These are phyloP conservation scores for Kazachstania sp. DNA, from an alignment of 1,139 yeast species.

Conservation along the genomic window DNA sequence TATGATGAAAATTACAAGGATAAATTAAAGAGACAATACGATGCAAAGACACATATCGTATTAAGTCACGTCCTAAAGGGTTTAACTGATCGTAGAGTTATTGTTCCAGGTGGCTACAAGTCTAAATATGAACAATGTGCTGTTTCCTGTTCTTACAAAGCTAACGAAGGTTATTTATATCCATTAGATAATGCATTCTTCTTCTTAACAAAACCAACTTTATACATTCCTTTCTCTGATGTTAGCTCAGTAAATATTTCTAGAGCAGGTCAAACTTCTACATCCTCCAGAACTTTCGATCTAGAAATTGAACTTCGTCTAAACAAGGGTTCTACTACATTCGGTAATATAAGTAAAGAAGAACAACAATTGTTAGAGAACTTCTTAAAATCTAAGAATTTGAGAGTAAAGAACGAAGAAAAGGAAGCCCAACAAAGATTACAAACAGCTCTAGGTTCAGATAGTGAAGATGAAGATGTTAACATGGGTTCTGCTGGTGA, in stretches of 20 bases:
- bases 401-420: slow-evolving; percentile 81
- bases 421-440: slow-evolving; percentile 76
- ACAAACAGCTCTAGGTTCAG: slow-evolving; percentile 67
- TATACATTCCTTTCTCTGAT: slow-evolving; percentile 82
- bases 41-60: slow-evolving; percentile 83
- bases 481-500: slow-evolving; percentile 69
- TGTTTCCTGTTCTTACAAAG: slow-evolving; percentile 84
- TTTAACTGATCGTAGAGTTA: slow-evolving; percentile 74
- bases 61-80: slow-evolving; percentile 88
- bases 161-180: slow-evolving; percentile 88
- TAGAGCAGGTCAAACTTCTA: slow-evolving; percentile 74
- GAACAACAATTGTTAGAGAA: slow-evolving; percentile 76
- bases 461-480: slow-evolving; percentile 56
- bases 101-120: slow-evolving; percentile 77
- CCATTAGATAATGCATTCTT: slow-evolving; percentile 85
- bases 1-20: slow-evolving; percentile 70
- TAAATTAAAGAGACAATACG: slow-evolving; percentile 61
- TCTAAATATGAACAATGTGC: slow-evolving; percentile 74
- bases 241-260: slow-evolving; percentile 71
- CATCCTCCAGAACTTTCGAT: slow-evolving; percentile 87
- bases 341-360: slow-evolving; percentile 83
- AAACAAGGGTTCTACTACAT: slow-evolving; percentile 64
- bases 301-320: slow-evolving; percentile 66
- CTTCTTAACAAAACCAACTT: slow-evolving; percentile 90
- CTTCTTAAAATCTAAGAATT: slow-evolving; percentile 67